phyloP scores from a whole-genome alignment of 2,329 filamentous ascomycete species.

The Claviceps cyperi region DNA sequence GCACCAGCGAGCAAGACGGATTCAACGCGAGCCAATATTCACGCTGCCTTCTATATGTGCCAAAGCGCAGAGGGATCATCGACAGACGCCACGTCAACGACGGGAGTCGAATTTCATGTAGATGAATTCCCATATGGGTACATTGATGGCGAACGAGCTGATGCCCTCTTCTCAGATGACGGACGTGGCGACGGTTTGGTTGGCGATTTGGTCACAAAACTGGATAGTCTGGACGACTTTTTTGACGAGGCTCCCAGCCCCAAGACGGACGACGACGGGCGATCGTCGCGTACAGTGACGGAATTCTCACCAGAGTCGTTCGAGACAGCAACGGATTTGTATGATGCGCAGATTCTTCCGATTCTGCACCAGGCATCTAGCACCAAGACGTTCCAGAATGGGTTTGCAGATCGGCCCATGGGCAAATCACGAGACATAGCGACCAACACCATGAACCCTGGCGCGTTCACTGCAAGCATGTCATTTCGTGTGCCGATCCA shows the following conservation, averaged over 20 bases:
- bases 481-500: conserved; percentile 54
- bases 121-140: conserved; percentile 80
- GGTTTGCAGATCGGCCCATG: conserved; percentile 61
- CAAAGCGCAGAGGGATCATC: conserved; percentile 48
- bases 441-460: conserved; percentile 48
- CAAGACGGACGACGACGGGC: conserved; percentile 41
- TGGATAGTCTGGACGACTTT: conserved; percentile 70
- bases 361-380: conserved; percentile 78
- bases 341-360: conserved; percentile 84
- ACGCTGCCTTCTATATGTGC: conserved; percentile 92
- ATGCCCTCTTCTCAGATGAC: conserved; percentile 88
- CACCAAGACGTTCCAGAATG: conserved; percentile 72
- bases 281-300: conserved; percentile 47
- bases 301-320: conserved; percentile 51
- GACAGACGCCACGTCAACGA: conserved; percentile 52
- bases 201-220: conserved; percentile 67
- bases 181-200: conserved; percentile 50
- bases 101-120: conserved; percentile 81
- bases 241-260: conserved; percentile 57
- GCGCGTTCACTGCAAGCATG: conserved; percentile 35
- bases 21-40: conserved; percentile 78
- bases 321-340: conserved; percentile 67
- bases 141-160: conserved; percentile 63
- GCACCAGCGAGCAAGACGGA: conserved; percentile 82
- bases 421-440: conserved; percentile 45